phyloP scores from a whole-genome alignment of 345 rosid genomes.

The Citrus reticulata region DNA sequence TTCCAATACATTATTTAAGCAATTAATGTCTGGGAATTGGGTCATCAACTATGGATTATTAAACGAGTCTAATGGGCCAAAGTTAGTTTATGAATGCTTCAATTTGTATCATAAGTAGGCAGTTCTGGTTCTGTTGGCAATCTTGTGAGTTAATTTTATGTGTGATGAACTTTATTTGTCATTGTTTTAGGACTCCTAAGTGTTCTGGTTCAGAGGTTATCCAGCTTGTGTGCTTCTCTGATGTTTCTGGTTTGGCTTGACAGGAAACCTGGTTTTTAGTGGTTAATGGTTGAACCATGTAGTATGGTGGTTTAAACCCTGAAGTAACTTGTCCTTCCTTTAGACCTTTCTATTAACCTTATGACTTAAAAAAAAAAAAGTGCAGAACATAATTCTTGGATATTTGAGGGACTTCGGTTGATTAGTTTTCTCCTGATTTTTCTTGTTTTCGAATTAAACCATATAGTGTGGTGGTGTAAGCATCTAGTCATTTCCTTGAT shows the following conservation, averaged over 20 bases:
- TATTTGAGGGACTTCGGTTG: background rate
- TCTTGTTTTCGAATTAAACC: background rate
- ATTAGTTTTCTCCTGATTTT: background rate
- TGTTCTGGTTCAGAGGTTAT: background rate
- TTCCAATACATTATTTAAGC: background rate
- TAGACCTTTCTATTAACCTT: background rate
- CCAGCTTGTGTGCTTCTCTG: background rate
- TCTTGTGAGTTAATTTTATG: background rate
- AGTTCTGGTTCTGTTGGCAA: background rate
- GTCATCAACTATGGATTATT: background rate
- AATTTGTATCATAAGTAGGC: background rate
- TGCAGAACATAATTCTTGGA: background rate
- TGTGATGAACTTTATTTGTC: background rate
- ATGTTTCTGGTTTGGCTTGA: background rate
- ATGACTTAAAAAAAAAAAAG: too few relatives aligned
- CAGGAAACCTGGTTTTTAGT: background rate
- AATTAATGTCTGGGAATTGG: background rate
- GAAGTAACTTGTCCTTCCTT: background rate
- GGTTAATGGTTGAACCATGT: background rate
- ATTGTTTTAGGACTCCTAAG: background rate
- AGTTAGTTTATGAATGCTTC: background rate
- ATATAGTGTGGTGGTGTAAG: background rate
- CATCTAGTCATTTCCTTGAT: background rate
- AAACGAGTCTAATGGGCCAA: background rate
- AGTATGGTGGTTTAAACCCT: background rate